Conservation (phyloP, 108 stramenopile genomes). For the Schizochytrium sp. region DNA sequence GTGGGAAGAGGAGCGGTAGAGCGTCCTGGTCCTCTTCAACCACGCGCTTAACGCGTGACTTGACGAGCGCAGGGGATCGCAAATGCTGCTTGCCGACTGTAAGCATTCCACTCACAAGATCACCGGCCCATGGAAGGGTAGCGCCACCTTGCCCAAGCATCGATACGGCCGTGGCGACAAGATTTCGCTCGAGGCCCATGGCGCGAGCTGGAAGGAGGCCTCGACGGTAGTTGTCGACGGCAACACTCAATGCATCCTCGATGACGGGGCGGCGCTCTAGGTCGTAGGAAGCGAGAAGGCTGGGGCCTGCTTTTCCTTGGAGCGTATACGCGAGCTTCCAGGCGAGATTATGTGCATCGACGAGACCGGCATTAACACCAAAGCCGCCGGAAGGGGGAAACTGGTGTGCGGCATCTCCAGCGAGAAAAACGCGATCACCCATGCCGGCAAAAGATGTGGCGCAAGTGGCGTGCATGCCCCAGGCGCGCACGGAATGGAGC, state of each 20-base stretch:
- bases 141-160: background rate
- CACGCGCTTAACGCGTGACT: background rate
- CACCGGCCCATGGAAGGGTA: background rate
- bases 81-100: constrained; percentile 8
- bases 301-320: constrained; percentile 8
- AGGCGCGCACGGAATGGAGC: constrained; percentile 36
- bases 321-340: constrained; percentile 45
- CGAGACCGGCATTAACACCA: constrained; percentile 50
- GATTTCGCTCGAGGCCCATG: background rate
- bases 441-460: background rate
- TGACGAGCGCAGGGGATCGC: background rate
- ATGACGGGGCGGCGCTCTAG: background rate
- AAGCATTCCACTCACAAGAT: background rate
- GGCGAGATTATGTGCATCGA: constrained; percentile 51
- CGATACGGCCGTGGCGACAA: background rate
- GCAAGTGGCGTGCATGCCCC: constrained; percentile 47
- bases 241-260: background rate
- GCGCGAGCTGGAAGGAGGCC: background rate
- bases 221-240: constrained; percentile 16
- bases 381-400: constrained; percentile 56
- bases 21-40: background rate
- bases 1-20: background rate
- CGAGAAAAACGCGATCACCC: constrained; percentile 34
- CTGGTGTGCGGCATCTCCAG: constrained; percentile 49
- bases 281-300: constrained; percentile 33